Evolutionary conservation across 2,329 filamentous ascomycete species (phyloP), one percentile per base, ranked within the genome.

Genomic region (Botrytis byssoidea): DNA sequence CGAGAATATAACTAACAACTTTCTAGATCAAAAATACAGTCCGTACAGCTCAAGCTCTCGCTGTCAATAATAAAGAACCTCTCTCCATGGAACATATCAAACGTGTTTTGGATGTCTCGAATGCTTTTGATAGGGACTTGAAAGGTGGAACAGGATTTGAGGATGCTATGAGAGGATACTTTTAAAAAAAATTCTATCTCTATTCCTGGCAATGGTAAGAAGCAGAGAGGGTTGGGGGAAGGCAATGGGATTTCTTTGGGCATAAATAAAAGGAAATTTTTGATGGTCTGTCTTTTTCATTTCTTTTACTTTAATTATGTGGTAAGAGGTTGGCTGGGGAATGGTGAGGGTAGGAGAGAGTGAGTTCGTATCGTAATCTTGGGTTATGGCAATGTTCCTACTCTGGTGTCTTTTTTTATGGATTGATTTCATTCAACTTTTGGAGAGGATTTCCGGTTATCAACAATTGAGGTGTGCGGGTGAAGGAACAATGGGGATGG

Each of bases 151-250:
- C 88, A 0, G 93, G 93, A 0, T 97, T 93, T 78, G 85, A 92
- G 77, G 93, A 96, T 80, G 93, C 93, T 0, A 95, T 96, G 93
- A 87, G 92, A 77, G 93, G 91, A 79, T 96, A 96, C 78, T 91
- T 79, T 73, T 81, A 78, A 77, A 35, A 35, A 35, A 35, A 7
- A 7, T 7, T 35, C 8, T n/a, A 29, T 22, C 35, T 32, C n/a
- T 25, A 25, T 42, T 70, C 12, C n/a, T 29, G 25, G 35, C 25
- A 44, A 29, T n/a, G 61, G 44, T 12, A 29, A 22, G 22, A 22
- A 35, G 22, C 12, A 32, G 32, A 16, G 20, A 1, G 37, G 16
- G 35, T 16, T 16, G 29, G 20, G 9, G 4, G 7, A 20, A 20
- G 16, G 14, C 22, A 29, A 25, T 9, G 46, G 22, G 32, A 9